Evolutionary conservation across 1,284 basidiomycete genomes (phyloP).

Genomic region (Boletellus deceptivus): DNA sequence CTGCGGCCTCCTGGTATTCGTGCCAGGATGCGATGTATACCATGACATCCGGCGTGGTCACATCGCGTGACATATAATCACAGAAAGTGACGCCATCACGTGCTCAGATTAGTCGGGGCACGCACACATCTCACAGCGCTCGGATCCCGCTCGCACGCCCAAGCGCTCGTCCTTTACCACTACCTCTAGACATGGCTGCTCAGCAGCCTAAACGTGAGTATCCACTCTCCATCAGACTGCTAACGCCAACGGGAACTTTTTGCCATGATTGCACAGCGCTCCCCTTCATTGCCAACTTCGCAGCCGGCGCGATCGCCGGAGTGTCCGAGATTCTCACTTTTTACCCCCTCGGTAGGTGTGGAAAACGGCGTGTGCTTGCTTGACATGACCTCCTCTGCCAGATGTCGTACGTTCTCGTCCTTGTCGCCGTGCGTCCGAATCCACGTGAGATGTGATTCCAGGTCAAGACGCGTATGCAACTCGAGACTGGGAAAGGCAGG

Average conservation of each 20-base stretch:
- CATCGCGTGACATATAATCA: conserved; percentile 14
- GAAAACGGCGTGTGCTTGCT: conserved; percentile 29
- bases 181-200: conserved; percentile 32
- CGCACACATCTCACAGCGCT: neutral
- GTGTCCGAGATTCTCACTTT: conserved; percentile 89
- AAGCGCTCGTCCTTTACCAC: neutral
- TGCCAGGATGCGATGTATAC: conserved; percentile 82
- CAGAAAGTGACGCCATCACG: conserved; percentile 20
- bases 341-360: conserved; percentile 80
- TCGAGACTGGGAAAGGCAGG: conserved; percentile 78
- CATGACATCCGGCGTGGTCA: conserved; percentile 38
- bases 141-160: too few species aligned
- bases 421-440: conserved; percentile 10
- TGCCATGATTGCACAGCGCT: conserved; percentile 50
- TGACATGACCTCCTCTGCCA: conserved; percentile 20
- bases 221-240: neutral
- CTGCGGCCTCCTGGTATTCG: conserved; percentile 82
- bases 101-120: conserved; percentile 9
- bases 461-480: conserved; percentile 98
- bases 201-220: conserved; percentile 47
- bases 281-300: conserved; percentile 85
- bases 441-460: conserved; percentile 31
- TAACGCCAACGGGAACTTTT: conserved; percentile 1
- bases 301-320: conserved; percentile 88
- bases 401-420: conserved; percentile 50